Base-by-base conservation (phyloP, 139 green algal species). In the Nannochloris sp. region DNA sequence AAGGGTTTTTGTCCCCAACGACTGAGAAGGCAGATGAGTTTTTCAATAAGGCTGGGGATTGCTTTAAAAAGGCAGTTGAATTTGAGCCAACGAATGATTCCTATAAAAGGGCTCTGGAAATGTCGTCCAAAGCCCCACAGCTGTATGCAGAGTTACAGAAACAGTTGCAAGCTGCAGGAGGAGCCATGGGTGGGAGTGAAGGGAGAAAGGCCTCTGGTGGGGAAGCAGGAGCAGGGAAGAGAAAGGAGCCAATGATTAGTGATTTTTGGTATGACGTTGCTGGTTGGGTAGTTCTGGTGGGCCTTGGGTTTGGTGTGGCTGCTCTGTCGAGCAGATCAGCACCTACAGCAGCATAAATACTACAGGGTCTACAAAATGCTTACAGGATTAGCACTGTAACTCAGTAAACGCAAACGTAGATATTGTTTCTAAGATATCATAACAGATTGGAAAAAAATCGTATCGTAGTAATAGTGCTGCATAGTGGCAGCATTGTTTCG, bases 81-180 rank as follows among this genome's bases (percentile, higher is more conserved):
- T 74, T 79, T 80, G 90, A 97, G 36, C 91, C 91, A 12, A 71
- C 10, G 56, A 97, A 92, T 63, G 91, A 97, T 26, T 85, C 81
- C 4, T 97, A 96, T 76, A 88, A 85, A 59, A 95, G 95, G 69
- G 91, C 88, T 5, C 73, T 97, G 46, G 89, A 97, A 56, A 96
- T 97, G 85, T 91, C 82, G 26, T 66, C 78, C 1, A 96, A 97
- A 80, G 89, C 89, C 59, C 90, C 87, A 1, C 77, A 88, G 43
- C 83, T 95, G 44, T 91, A 96, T 72, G 74, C 82, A 43, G 87
- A 95, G 76, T 86, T 97, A 44, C 90, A 96, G 77, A 70, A 79
- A 56, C 89, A 96, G 75, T 65, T 89, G 56, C 63, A 53, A 8
- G 55, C 67, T 43, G 53, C 40, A 62, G 67, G 20, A 43, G 45